phyloP scores from a whole-genome alignment of 2,329 filamentous ascomycete species.

The Neofusicoccum sp. region DNA sequence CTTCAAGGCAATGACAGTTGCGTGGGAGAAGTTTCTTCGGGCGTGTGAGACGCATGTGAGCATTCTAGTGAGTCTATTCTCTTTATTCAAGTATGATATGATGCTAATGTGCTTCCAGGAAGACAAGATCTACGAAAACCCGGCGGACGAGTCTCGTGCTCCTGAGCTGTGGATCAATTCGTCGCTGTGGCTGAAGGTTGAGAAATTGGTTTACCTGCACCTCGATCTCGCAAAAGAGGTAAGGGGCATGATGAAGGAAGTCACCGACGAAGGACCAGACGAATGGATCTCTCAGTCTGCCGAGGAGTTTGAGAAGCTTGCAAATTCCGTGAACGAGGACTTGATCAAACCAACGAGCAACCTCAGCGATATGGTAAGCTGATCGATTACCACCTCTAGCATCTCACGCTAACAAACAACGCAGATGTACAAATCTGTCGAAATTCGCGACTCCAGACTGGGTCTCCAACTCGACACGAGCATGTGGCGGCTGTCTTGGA shows the following conservation, averaged over 20 bases:
- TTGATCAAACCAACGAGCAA: conserved; percentile 54
- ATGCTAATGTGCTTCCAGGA: conserved; percentile 29
- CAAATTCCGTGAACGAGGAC: conserved; percentile 52
- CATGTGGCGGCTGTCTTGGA: conserved; percentile 64
- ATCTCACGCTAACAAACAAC: conserved; percentile 19
- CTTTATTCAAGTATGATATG: neutral
- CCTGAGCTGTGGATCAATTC: conserved; percentile 57
- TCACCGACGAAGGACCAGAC: conserved; percentile 39
- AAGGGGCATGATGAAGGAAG: conserved; percentile 45
- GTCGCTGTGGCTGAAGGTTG: conserved; percentile 54
- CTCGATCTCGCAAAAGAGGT: conserved; percentile 52
- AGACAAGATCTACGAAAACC: conserved; percentile 57
- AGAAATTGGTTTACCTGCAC: conserved; percentile 56
- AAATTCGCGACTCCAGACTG: conserved; percentile 54
- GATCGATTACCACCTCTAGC: neutral
- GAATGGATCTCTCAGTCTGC: conserved; percentile 46
- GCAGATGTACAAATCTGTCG: conserved; percentile 55
- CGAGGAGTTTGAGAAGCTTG: conserved; percentile 50
- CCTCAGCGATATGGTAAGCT: conserved; percentile 43
- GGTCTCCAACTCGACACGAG: conserved; percentile 51
- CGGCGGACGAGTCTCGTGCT: conserved; percentile 55
- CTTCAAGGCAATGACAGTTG: conserved; percentile 49
- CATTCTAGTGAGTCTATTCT: conserved; percentile 41
- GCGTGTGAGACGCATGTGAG: conserved; percentile 52
- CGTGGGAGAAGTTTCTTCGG: conserved; percentile 51